Evolutionary conservation across 2,329 filamentous ascomycete genomes (phyloP).

Genomic region (Cladophialophora psammophila): DNA sequence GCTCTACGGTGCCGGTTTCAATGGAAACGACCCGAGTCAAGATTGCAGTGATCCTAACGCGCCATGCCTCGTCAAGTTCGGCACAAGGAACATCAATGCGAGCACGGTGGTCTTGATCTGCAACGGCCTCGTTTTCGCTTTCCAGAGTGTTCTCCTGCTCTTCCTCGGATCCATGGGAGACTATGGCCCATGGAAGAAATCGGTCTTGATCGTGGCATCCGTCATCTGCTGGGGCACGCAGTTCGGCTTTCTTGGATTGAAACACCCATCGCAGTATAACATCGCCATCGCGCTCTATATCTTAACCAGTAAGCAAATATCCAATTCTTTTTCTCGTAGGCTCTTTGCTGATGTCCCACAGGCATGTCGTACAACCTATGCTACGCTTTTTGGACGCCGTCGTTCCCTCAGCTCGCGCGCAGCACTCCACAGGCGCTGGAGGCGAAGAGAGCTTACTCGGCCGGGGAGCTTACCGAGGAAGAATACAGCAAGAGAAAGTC

Average conservation of each 20-base stretch:
- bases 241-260: conserved; percentile 5
- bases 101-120: not conserved
- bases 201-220: conserved; percentile 4
- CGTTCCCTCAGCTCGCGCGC: not conserved
- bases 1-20: not conserved
- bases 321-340: not conserved
- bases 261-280: conserved; percentile 11
- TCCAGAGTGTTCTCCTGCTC: not conserved
- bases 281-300: conserved; percentile 6
- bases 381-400: not conserved
- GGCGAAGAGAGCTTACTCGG: not conserved
- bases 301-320: not conserved
- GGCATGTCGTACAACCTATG: not conserved
- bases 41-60: not conserved
- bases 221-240: conserved; percentile 6
- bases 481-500: not conserved
- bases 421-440: not conserved
- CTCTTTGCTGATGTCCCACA: not conserved
- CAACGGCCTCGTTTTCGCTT: not conserved
- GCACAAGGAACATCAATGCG: not conserved
- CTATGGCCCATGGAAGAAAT: conserved; percentile 14
- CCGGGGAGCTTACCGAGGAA: not conserved
- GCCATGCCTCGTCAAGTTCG: not conserved
- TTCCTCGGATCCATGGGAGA: conserved; percentile 9
- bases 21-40: not conserved